Conservation (phyloP, 306 rosid genomes). For the Ochetophila trinervis region DNA sequence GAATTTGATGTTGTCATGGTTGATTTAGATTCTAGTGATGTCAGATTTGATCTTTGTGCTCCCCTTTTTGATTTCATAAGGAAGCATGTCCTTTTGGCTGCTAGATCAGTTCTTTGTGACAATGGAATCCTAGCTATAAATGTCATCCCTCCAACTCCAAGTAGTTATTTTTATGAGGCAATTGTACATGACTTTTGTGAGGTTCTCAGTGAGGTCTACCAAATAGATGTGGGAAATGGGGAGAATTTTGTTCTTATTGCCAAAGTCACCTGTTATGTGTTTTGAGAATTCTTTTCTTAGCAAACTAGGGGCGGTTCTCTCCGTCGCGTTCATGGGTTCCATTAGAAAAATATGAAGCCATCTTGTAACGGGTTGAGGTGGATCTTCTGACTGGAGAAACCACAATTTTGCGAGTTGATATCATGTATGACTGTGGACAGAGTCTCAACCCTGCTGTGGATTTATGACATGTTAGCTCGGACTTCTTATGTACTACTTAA, state of each 20-base stretch:
- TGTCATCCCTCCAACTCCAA: constrained; percentile 68
- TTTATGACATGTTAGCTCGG: no score
- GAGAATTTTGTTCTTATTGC: constrained; percentile 76
- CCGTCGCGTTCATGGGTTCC: constrained; percentile 54
- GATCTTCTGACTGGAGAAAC: no score
- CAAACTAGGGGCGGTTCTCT: constrained; percentile 45
- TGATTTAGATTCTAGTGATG: constrained; percentile 72
- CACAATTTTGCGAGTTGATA: neutral
- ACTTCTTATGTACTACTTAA: no score
- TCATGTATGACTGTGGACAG: no score
- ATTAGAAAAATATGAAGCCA: constrained; percentile 34
- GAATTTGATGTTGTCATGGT: constrained; percentile 63
- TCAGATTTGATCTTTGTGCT: constrained; percentile 41
- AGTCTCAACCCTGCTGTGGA: no score
- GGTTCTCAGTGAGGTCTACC: constrained; percentile 54
- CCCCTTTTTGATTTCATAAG: constrained; percentile 63
- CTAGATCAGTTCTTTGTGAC: constrained; percentile 54
- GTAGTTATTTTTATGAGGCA: constrained; percentile 40
- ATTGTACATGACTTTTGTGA: constrained; percentile 37
- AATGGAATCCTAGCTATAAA: constrained; percentile 60
- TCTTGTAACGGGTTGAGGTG: neutral
- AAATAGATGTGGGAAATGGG: constrained; percentile 67
- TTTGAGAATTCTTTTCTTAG: constrained; percentile 37
- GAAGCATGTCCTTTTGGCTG: constrained; percentile 52
- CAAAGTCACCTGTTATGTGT: constrained; percentile 26